These are phyloP conservation scores for Calonectria naviculata DNA, from an alignment of 2,329 filamentous ascomycete genomes.

Conservation along the genomic window DNA sequence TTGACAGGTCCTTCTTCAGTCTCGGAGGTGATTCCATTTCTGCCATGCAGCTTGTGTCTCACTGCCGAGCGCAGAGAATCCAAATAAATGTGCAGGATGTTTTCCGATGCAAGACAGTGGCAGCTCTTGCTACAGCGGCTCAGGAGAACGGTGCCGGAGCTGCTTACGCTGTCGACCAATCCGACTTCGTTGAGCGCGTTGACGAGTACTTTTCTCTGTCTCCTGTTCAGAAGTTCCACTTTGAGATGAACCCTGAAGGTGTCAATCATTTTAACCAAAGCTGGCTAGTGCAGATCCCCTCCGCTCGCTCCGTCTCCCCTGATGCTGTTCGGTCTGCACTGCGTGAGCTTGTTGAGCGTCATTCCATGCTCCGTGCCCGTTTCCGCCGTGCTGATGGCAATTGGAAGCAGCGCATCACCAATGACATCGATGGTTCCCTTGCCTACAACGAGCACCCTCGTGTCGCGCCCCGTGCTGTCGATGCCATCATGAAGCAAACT, in stretches of 20 bases:
- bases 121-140: constrained; percentile 20
- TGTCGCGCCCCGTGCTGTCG: background rate
- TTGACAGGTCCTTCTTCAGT: constrained; percentile 46
- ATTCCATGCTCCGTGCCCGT: background rate
- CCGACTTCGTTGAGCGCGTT: background rate
- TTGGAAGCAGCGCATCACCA: constrained; percentile 29
- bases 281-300: background rate
- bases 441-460: background rate
- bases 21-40: constrained; percentile 56
- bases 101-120: constrained; percentile 41
- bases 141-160: constrained; percentile 21
- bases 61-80: constrained; percentile 42
- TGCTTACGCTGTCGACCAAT: background rate
- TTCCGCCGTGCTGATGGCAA: background rate
- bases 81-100: constrained; percentile 42
- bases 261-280: constrained; percentile 1
- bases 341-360: background rate
- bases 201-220: constrained; percentile 28
- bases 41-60: constrained; percentile 47
- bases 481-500: constrained; percentile 7
- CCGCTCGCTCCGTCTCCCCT: background rate
- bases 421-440: background rate
- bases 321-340: background rate
- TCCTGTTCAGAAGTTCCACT: constrained; percentile 34
- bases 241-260: constrained; percentile 7